These are phyloP conservation scores for Myriosclerotinia curreyana DNA, from an alignment of 2,329 filamentous ascomycete genomes.

Conservation along the genomic window DNA sequence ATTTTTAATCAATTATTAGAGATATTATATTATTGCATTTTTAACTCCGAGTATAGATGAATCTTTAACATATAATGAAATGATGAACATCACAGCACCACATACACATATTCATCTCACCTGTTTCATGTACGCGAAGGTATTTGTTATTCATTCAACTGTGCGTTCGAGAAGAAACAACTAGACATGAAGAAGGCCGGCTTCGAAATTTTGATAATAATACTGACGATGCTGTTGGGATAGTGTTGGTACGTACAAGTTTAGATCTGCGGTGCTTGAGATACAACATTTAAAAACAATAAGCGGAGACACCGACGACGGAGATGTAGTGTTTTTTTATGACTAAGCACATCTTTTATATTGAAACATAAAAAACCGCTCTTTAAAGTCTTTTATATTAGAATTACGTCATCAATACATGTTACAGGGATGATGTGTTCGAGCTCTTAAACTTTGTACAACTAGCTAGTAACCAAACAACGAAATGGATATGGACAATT, in stretches of 20 bases:
- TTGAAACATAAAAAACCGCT: too few relatives aligned
- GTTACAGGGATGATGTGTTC: neutral
- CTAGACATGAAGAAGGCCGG: neutral
- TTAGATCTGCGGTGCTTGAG: neutral
- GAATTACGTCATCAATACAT: constrained; percentile 5
- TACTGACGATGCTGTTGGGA: neutral
- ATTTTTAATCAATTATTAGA: neutral
- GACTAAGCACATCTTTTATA: too few relatives aligned
- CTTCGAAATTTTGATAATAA: neutral
- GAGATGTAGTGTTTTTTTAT: too few relatives aligned
- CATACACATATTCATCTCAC: neutral
- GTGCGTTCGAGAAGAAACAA: neutral
- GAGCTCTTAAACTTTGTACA: neutral
- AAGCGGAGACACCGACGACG: too few relatives aligned
- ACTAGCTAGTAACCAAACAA: neutral
- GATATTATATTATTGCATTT: neutral
- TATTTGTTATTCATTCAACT: neutral
- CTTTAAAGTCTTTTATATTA: too few relatives aligned
- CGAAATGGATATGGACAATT: neutral
- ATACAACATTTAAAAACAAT: neutral
- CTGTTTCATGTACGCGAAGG: neutral
- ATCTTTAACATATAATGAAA: neutral
- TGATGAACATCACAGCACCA: neutral
- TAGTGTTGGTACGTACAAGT: too few relatives aligned
- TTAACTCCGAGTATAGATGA: neutral